Evolutionary conservation across 176 grass and related monocot genomes (phyloP).

Genomic region (Aegilops umbellulata): DNA sequence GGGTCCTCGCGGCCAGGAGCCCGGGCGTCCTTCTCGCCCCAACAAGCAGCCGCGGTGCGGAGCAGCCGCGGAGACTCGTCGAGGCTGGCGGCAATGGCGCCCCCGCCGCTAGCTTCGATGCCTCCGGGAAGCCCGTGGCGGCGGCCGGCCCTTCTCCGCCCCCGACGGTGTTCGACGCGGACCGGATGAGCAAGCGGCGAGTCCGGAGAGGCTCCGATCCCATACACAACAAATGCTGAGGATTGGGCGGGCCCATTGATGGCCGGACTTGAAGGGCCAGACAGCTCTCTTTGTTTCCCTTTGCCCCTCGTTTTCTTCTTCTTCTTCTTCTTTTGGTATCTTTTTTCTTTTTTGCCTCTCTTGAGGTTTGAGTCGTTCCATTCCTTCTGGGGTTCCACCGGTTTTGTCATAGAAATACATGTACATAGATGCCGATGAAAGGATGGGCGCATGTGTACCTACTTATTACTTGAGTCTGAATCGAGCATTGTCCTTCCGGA

Average conservation of each 20-base stretch:
- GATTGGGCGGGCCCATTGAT: neutral
- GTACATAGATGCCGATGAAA: constrained; percentile 29
- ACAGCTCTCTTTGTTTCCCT: neutral
- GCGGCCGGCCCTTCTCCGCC: constrained; percentile 9
- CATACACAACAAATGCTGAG: constrained; percentile 71
- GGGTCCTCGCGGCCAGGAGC: constrained; percentile 27
- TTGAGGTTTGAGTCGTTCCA: constrained; percentile 11
- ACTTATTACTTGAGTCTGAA: neutral
- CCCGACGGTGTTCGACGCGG: constrained; percentile 51
- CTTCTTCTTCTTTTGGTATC: too few species aligned
- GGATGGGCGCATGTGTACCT: neutral
- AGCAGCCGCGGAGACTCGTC: neutral
- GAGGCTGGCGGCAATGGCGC: neutral
- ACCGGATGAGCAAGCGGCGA: constrained; percentile 66
- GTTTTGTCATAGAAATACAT: constrained; percentile 23
- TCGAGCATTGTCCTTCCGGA: neutral
- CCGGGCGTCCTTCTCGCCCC: neutral
- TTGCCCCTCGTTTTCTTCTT: neutral
- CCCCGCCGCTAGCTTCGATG: neutral
- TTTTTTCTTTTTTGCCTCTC: neutral
- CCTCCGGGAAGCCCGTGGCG: constrained; percentile 17
- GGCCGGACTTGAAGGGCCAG: neutral
- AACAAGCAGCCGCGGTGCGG: neutral
- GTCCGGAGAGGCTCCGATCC: constrained; percentile 63
- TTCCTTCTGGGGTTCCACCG: neutral